Percentiles rank a stretch among this genome's conserved stretches.
Evolutionary conservation across 2,329 filamentous ascomycete genomes (phyloP).

Genomic region (Colletotrichum zoysiae): DNA sequence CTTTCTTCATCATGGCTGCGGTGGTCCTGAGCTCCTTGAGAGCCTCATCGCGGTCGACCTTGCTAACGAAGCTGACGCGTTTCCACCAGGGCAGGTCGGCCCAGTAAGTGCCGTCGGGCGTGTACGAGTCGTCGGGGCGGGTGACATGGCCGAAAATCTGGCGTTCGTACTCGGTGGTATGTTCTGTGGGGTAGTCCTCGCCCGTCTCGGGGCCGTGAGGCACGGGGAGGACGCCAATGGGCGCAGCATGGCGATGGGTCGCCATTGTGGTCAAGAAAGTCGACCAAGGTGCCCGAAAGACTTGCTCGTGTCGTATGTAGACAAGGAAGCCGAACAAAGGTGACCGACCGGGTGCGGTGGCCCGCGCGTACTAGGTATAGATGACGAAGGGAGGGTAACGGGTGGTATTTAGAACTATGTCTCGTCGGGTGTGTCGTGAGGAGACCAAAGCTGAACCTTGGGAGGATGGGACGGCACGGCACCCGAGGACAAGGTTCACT

Average conservation of each 20-base stretch:
- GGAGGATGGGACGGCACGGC: slow-evolving; percentile 26
- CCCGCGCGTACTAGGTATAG: neutral
- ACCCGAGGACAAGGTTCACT: slow-evolving; percentile 30
- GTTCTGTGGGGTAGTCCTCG: slow-evolving; percentile 59
- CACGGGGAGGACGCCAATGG: slow-evolving; percentile 66
- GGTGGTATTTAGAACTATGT: slow-evolving; percentile 17
- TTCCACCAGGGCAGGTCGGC: slow-evolving; percentile 82
- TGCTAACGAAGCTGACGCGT: slow-evolving; percentile 80
- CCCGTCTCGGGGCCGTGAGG: slow-evolving; percentile 66
- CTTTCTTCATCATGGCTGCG: slow-evolving; percentile 85
- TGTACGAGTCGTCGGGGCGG: slow-evolving; percentile 90
- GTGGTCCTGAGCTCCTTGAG: slow-evolving; percentile 75
- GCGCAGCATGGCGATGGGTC: slow-evolving; percentile 55
- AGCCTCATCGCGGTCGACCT: slow-evolving; percentile 79
- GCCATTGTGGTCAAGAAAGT: slow-evolving; percentile 24
- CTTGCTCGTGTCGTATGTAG: slow-evolving; percentile 10
- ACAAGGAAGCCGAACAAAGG: neutral
- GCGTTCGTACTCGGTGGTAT: slow-evolving; percentile 63
- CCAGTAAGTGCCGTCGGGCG: slow-evolving; percentile 88
- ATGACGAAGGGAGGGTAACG: slow-evolving; percentile 5
- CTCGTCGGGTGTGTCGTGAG: slow-evolving; percentile 14
- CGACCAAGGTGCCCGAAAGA: neutral
- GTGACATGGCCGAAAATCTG: slow-evolving; percentile 82
- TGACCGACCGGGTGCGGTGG: slow-evolving; percentile 13
- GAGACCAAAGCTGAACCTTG: slow-evolving; percentile 34